Conservation (phyloP, 352 stramenopile genomes). For the Thalassiosira sp. region DNA sequence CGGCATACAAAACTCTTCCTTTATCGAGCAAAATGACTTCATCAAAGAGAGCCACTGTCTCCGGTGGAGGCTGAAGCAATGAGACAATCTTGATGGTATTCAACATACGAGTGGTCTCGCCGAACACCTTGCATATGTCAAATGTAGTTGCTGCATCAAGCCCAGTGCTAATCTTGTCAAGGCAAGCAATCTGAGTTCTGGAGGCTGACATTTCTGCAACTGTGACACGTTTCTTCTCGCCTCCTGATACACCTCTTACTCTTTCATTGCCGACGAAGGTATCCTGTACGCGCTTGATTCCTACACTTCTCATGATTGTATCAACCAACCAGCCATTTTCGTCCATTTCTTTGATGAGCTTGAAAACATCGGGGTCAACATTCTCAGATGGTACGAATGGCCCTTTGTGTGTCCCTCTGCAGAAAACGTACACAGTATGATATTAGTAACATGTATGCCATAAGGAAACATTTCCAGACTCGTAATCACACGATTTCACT, state of each 20-base stretch:
- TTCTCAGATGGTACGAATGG: conserved; percentile 9
- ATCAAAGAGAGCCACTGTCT: conserved; percentile 94
- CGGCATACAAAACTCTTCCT: conserved; percentile 92
- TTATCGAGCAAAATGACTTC: conserved; percentile 92
- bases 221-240: conserved; percentile 89
- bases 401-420: conserved; percentile 23
- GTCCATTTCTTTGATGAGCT: conserved; percentile 77
- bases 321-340: conserved; percentile 84
- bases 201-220: conserved; percentile 89
- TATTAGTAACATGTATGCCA: too few species aligned
- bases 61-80: conserved; percentile 89
- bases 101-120: conserved; percentile 63
- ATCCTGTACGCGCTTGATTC: conserved; percentile 88
- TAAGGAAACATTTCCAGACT: conserved; percentile 4
- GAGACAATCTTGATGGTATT: conserved; percentile 75
- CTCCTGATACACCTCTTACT: conserved; percentile 88
- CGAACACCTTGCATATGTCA: conserved; percentile 88
- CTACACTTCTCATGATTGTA: conserved; percentile 85
- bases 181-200: conserved; percentile 84
- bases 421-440: conserved; percentile 3
- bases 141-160: conserved; percentile 90
- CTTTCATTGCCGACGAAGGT: conserved; percentile 90
- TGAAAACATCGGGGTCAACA: conserved; percentile 31
- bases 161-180: conserved; percentile 92
- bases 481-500: background rate